Evolutionary conservation across 495 filamentous ascomycete species (phyloP), one percentile per base, ranked within the genome.

Genomic region (Mytilinidion resinicola): DNA sequence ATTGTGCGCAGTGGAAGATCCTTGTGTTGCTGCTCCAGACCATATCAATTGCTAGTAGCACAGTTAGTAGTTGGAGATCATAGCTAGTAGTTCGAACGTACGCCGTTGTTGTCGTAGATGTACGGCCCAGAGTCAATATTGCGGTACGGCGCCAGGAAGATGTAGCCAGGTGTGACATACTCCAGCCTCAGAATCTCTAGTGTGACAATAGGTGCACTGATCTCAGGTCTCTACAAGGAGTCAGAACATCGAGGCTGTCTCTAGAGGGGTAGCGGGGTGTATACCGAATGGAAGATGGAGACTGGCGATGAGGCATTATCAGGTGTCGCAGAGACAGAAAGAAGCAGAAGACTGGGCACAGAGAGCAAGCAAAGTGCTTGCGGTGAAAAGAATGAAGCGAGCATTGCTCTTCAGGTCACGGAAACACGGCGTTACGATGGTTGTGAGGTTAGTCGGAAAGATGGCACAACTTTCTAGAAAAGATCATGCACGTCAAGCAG

Each of bases 81-180:
- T 9, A 3, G 0, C 55, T 37, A 1, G 51, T 11, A 9, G 46
- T n/a, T 12, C 14, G 25, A 17, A 30, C 38, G 19, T 61, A 57
- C 43, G 14, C 67, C 69, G 35, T 39, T 54, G 51, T 68, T 69
- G 53, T 71, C 69, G 56, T 67, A 69, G 15, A 69, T 71, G 47
- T 71, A 68, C 1, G 61, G 62, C 11, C 69, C 67, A 11, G 64
- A 57, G 39, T 69, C 63, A 43, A 67, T 33, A 50, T 67, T 67
- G 2, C 64, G 62, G 57, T 71, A 71, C 1, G 69, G 69, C 2
- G 67, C 62, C 17, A 69, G 50, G 55, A 71, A 71, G 41, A 69
- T 53, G 57, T 67, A 71, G 34, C 69, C 67, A 12, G 67, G 67
- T 5, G 55, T 53, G 43, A 71, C 57, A 21, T 64, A 53, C 17